Evolutionary conservation across 1,139 yeast species (phyloP).

Genomic region (Diutina rugosa): DNA sequence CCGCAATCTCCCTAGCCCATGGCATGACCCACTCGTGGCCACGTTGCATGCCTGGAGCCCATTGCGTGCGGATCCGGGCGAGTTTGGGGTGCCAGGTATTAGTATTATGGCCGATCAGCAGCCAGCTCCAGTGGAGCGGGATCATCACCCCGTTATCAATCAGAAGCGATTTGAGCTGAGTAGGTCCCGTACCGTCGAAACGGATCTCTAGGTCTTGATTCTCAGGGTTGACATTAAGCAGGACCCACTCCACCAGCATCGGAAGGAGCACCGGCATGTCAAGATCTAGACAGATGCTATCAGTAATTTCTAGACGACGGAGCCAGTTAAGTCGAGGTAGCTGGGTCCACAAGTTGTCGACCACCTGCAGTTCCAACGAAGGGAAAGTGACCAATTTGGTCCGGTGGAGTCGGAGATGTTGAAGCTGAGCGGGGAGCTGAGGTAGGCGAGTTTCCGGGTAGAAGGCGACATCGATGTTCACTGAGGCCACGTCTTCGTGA

Average conservation of each 20-base stretch:
- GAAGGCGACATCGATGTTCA: not conserved
- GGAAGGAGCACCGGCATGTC: not conserved
- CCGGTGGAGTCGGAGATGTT: not conserved
- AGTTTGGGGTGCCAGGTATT: not conserved
- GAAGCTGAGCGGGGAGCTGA: not conserved
- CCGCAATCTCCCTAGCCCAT: not conserved
- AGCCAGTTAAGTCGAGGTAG: not conserved
- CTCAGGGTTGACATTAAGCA: not conserved
- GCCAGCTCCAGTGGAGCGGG: not conserved
- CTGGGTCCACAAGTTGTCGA: not conserved
- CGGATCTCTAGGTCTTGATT: not conserved
- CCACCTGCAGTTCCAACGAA: not conserved
- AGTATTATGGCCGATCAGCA: not conserved
- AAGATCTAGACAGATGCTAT: not conserved
- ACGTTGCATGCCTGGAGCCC: not conserved
- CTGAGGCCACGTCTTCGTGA: not conserved
- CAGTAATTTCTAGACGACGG: not conserved
- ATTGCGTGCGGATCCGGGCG: not conserved
- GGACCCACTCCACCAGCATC: slow-evolving; percentile 2
- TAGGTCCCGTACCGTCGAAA: not conserved
- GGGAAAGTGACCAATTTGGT: not conserved
- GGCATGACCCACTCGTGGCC: not conserved
- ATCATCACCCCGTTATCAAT: not conserved
- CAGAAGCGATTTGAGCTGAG: not conserved
- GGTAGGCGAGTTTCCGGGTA: not conserved